Evolutionary conservation across 2,329 filamentous ascomycete species (phyloP).

Genomic region (Neoarthrinium moseri): DNA sequence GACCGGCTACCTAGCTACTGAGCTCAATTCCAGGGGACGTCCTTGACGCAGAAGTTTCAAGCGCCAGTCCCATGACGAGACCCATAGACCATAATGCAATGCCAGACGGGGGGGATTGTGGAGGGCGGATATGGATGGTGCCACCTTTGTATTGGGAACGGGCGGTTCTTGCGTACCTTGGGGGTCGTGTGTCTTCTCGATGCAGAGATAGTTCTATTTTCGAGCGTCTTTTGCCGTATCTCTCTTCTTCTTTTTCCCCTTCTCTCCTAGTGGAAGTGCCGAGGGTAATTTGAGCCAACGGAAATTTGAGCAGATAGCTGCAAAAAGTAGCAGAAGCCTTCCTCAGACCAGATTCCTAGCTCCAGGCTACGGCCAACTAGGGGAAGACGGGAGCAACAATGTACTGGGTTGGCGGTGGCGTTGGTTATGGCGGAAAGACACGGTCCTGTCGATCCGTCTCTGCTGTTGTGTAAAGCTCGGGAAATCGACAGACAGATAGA

Average conservation of each 20-base stretch:
- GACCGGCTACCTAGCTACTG: slow-evolving; percentile 10
- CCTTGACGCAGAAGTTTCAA: slow-evolving; percentile 18
- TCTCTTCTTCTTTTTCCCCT: neutral
- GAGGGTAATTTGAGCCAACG: no score
- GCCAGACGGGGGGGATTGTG: neutral
- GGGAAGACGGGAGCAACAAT: slow-evolving; percentile 7
- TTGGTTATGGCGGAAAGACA: slow-evolving; percentile 4
- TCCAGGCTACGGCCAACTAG: slow-evolving; percentile 3
- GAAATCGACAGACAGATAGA: neutral
- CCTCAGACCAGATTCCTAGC: neutral
- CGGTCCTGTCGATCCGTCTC: slow-evolving; percentile 3
- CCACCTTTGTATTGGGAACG: no score
- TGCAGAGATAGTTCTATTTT: neutral
- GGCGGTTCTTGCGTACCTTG: neutral
- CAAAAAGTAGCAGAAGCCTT: no score
- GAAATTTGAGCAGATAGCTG: no score
- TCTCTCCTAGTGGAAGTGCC: no score
- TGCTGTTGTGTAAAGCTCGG: neutral
- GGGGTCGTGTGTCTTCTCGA: no score
- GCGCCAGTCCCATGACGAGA: slow-evolving; percentile 17
- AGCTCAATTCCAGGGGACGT: slow-evolving; percentile 17
- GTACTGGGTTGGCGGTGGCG: neutral
- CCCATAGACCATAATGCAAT: slow-evolving; percentile 9
- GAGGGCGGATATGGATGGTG: no score
- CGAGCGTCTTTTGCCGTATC: neutral